These are phyloP conservation scores for Ophiostoma angusticollis DNA, from an alignment of 2,329 filamentous ascomycete species.

Conservation along the genomic window DNA sequence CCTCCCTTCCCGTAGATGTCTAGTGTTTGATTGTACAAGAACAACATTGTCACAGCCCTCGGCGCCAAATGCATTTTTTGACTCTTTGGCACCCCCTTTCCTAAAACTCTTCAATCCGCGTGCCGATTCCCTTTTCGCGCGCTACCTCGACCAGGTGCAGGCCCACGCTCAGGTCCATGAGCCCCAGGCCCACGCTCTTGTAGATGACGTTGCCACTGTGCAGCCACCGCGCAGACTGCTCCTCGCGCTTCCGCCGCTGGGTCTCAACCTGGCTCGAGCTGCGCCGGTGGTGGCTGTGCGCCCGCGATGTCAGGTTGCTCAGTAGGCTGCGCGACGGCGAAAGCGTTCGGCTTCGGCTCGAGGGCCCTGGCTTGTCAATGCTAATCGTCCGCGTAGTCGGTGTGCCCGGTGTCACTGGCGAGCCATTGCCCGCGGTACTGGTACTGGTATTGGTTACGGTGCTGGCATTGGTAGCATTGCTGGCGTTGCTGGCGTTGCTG, in stretches of 20 bases:
- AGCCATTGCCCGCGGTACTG: no score
- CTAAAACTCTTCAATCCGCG: conserved; percentile 39
- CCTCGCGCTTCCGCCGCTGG: conserved; percentile 24
- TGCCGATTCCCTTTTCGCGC: conserved; percentile 40
- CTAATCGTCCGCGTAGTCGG: background rate
- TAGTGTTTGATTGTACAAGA: no score
- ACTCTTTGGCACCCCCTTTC: background rate
- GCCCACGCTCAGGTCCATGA: conserved; percentile 55
- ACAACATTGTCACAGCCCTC: no score
- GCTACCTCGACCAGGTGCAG: conserved; percentile 45
- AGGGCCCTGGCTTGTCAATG: conserved; percentile 13
- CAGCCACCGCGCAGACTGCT: conserved; percentile 43
- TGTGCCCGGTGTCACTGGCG: no score
- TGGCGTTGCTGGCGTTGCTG: no score
- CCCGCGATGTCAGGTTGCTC: conserved; percentile 12
- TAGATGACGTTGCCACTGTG: conserved; percentile 53
- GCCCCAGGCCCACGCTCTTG: conserved; percentile 52
- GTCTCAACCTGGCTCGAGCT: conserved; percentile 20
- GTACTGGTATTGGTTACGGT: no score
- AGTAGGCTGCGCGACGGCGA: conserved; percentile 2
- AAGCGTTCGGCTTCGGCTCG: conserved; percentile 5
- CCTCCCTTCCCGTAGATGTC: no score
- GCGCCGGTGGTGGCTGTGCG: conserved; percentile 17
- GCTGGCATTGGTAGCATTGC: no score
- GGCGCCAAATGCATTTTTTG: no score